Evolutionary conservation across 1,284 basidiomycete genomes (phyloP).

Genomic region (Peniophora sp.): DNA sequence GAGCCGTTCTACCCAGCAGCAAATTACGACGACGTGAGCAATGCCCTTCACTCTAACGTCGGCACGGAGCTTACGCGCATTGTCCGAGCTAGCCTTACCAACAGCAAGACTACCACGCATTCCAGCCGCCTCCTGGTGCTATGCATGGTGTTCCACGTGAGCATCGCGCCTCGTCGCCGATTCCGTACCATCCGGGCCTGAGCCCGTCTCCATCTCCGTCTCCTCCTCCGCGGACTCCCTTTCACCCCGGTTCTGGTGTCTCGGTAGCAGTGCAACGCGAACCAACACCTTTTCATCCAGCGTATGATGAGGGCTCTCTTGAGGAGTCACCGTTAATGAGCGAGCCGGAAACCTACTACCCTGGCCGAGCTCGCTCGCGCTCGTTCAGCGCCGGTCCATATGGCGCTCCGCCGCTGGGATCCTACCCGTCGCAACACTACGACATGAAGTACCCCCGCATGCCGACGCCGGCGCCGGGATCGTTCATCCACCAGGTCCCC

Average conservation of each 20-base stretch:
- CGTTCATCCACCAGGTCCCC: no score
- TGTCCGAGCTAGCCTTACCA: neutral
- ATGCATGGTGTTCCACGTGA: no score
- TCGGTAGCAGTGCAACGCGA: no score
- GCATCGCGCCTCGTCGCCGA: neutral
- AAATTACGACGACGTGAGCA: no score
- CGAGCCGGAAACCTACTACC: conserved; percentile 5
- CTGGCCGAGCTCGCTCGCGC: conserved; percentile 6
- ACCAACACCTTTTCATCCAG: neutral
- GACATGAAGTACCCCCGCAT: neutral
- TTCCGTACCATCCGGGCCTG: neutral
- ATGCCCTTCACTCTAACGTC: no score
- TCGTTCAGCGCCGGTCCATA: conserved; percentile 9
- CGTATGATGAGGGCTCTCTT: conserved; percentile 7
- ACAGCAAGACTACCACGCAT: neutral
- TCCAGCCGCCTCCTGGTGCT: no score
- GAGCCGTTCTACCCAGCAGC: no score
- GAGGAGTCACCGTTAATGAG: conserved; percentile 11
- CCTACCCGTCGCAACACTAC: conserved; percentile 9
- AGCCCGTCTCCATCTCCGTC: neutral
- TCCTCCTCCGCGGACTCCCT: conserved; percentile 2
- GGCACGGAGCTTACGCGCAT: no score
- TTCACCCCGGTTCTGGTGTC: conserved; percentile 1
- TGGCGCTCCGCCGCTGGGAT: conserved; percentile 8
- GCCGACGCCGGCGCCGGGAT: no score